phyloP scores from a whole-genome alignment of 495 filamentous ascomycete species.

The Durotheca rogersii region DNA sequence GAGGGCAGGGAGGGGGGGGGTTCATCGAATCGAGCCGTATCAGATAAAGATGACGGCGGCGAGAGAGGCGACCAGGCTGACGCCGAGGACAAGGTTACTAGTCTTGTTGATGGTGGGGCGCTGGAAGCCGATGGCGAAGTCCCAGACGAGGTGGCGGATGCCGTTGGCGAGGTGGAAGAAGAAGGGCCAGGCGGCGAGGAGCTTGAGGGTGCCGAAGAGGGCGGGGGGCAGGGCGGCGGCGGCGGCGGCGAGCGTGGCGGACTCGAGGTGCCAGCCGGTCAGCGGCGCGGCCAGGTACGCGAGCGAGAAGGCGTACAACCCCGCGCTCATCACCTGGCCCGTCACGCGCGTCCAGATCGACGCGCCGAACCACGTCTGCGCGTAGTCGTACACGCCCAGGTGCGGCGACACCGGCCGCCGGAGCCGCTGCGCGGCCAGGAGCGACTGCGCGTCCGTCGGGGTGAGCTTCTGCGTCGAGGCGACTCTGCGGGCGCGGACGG shows the following conservation, averaged over 20 bases:
- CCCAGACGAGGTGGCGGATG: slow-evolving; percentile 85
- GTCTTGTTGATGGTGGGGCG: slow-evolving; percentile 71
- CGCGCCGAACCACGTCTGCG: slow-evolving; percentile 77
- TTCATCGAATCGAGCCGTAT: background rate
- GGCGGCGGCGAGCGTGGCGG: slow-evolving; percentile 71
- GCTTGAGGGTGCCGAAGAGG: slow-evolving; percentile 73
- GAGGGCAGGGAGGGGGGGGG: too few species aligned
- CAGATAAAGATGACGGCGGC: slow-evolving; percentile 55
- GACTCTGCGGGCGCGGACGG: slow-evolving; percentile 39
- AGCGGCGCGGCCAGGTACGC: slow-evolving; percentile 82
- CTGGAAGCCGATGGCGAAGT: slow-evolving; percentile 66
- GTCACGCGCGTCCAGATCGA: slow-evolving; percentile 79
- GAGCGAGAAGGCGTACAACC: slow-evolving; percentile 78
- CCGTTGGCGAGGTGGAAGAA: slow-evolving; percentile 86
- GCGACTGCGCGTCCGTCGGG: slow-evolving; percentile 58
- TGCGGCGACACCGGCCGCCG: slow-evolving; percentile 85
- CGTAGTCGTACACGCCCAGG: slow-evolving; percentile 82
- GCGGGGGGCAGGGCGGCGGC: slow-evolving; percentile 70
- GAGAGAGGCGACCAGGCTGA: slow-evolving; percentile 62
- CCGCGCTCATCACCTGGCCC: slow-evolving; percentile 67
- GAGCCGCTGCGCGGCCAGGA: slow-evolving; percentile 84
- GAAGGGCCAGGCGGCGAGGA: slow-evolving; percentile 74
- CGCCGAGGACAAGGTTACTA: slow-evolving; percentile 73
- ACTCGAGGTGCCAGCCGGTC: slow-evolving; percentile 83
- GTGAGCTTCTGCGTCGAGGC: slow-evolving; percentile 61